Conservation (phyloP, 257 asterid species). For the Haberlea rhodopensis region DNA sequence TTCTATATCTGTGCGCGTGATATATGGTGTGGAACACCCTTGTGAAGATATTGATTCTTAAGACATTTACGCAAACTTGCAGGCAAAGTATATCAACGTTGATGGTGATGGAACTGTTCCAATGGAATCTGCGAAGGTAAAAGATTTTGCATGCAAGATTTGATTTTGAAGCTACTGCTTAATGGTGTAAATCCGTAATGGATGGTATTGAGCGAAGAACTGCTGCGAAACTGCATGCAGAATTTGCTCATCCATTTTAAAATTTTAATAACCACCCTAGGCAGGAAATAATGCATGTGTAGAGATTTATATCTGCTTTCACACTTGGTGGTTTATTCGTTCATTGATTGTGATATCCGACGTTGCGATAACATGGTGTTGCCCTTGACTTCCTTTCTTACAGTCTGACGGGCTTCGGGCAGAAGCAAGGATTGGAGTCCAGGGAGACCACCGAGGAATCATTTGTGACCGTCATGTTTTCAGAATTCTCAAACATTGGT, state of each 20-base stretch:
- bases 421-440: too few relatives aligned
- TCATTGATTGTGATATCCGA: background rate
- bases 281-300: background rate
- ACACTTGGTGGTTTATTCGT: background rate
- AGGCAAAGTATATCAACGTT: too few relatives aligned
- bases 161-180: too few relatives aligned
- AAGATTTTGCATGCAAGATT: too few relatives aligned
- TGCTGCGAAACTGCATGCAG: too few relatives aligned
- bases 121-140: too few relatives aligned
- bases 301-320: background rate
- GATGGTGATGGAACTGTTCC: too few relatives aligned
- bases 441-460: too few relatives aligned
- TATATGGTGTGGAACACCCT: slow-evolving; percentile 3
- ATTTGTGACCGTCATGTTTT: too few relatives aligned
- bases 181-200: background rate
- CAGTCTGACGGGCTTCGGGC: slow-evolving; percentile 95
- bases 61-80: too few relatives aligned
- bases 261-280: background rate
- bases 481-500: too few relatives aligned
- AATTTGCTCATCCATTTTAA: slow-evolving; percentile 4
- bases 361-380: background rate
- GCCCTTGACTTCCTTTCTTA: slow-evolving; percentile 1
- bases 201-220: background rate
- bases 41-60: background rate
- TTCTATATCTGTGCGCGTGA: slow-evolving; percentile 5